phyloP scores from a whole-genome alignment of 352 stramenopile genomes.

The Albugo candida region DNA sequence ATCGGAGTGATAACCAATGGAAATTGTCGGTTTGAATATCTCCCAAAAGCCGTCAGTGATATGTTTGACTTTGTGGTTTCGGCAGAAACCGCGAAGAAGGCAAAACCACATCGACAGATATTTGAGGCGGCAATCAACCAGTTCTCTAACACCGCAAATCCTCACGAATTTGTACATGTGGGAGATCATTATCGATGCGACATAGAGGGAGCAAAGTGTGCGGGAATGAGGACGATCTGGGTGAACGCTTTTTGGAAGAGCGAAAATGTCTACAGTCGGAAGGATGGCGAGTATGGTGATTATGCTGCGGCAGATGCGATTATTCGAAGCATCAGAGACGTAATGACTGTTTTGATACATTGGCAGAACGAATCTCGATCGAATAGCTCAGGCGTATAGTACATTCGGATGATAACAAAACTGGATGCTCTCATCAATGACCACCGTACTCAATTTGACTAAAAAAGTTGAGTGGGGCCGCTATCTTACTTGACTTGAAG shows the following conservation, averaged over 20 bases:
- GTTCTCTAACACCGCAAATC: slow-evolving; percentile 13
- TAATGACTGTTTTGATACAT: too few relatives aligned
- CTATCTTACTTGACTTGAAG: too few relatives aligned
- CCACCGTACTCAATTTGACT: too few relatives aligned
- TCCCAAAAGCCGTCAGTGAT: slow-evolving; percentile 22
- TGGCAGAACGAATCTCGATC: too few relatives aligned
- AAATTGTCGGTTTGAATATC: slow-evolving; percentile 26
- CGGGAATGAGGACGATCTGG: slow-evolving; percentile 44
- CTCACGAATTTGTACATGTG: slow-evolving; percentile 36
- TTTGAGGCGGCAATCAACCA: slow-evolving; percentile 30
- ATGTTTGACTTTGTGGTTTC: slow-evolving; percentile 33
- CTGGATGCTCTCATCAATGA: too few relatives aligned
- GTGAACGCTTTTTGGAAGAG: slow-evolving; percentile 12
- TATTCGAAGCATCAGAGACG: too few relatives aligned
- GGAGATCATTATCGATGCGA: slow-evolving; percentile 60
- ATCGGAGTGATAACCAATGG: slow-evolving; percentile 59
- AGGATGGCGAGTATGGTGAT: too few relatives aligned
- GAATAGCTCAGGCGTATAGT: too few relatives aligned
- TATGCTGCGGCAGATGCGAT: too few relatives aligned
- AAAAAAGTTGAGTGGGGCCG: too few relatives aligned
- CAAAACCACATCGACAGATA: slow-evolving; percentile 26
- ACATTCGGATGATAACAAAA: too few relatives aligned
- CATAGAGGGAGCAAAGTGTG: slow-evolving; percentile 36
- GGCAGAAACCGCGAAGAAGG: slow-evolving; percentile 21
- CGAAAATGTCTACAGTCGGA: too few relatives aligned